Base-by-base conservation (phyloP, 2,329 filamentous ascomycete species). In the Mycosphaerella sp. region DNA sequence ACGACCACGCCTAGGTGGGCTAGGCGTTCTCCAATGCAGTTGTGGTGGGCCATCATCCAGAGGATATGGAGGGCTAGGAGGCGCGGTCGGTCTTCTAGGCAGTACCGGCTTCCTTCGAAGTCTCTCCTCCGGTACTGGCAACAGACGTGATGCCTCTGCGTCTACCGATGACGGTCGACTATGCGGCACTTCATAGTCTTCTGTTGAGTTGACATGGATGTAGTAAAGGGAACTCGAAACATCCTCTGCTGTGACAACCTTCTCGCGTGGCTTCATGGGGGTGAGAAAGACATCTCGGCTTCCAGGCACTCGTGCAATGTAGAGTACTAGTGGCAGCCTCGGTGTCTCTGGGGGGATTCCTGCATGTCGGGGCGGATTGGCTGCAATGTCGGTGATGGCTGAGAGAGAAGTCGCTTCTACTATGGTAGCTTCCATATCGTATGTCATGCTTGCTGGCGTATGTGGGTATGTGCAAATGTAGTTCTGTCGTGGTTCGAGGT, bases 231-330 rank as follows among this genome's bases (percentile, higher is more conserved):
- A 95, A 62, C 83, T 88, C 50, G 85, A 81, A 43, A 98, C 84
- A 66, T 96, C 91, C 66, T 90, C 85, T 40, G 81, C 84, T 0
- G 89, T 94, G 57, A 98, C 88, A 54, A 89, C 91, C 68, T 93
- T 95, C 37, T 85, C 78, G 45, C 87, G 84, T 1, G 93, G 93
- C 66, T 95, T 95, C 56, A 93, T 79, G 0, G 93, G 87, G 1
- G 91, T 94, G 41, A 98, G 81, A 61, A 96, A 94, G 51, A 96
- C 79, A 76, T 96, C 91, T 83, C 84, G 82, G 57, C 87, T 95
- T 17, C 91, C 91, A 1, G 93, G 93, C 0, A 98, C 91, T 59
- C 91, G 78, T 32, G 91, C 89, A 59, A 98, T 94, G 71, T 98
- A 98, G 36, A 98, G 79, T 2, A 84, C 82, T 44, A 97, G 70